These are phyloP conservation scores for Pisolithus microcarpus DNA, from an alignment of 768 basidiomycete species.

Conservation along the genomic window DNA sequence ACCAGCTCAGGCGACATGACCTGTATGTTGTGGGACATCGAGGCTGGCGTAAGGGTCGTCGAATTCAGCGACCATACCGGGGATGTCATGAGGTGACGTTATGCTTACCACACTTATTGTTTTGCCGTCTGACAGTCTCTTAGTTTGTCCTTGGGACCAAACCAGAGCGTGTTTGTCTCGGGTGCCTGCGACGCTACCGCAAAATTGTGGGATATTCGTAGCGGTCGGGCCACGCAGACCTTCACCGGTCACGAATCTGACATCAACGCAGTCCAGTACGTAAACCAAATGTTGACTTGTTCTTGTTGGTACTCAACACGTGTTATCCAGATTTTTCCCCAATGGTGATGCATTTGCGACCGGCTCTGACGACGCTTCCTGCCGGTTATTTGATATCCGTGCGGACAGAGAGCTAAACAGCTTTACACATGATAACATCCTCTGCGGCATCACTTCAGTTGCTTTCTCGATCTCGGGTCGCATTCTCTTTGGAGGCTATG, in stretches of 20 bases:
- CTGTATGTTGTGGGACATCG: slow-evolving; percentile 99
- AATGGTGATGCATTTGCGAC: slow-evolving; percentile 99
- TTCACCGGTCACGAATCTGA: slow-evolving; percentile 98
- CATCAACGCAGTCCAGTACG: slow-evolving; percentile 97
- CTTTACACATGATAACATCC: slow-evolving; percentile 97
- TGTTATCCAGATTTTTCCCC: slow-evolving; percentile 81
- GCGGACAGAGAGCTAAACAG: slow-evolving; percentile 96
- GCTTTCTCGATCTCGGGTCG: slow-evolving; percentile 98
- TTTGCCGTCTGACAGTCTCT: slow-evolving; percentile 6
- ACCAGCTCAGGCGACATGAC: slow-evolving; percentile 99
- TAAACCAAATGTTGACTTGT: slow-evolving; percentile 11
- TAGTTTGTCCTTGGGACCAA: slow-evolving; percentile 91
- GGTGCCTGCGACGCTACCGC: slow-evolving; percentile 98
- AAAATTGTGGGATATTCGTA: slow-evolving; percentile 98
- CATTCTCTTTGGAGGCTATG: slow-evolving; percentile 96
- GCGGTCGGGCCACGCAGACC: slow-evolving; percentile 95
- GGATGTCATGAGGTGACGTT: slow-evolving; percentile 91
- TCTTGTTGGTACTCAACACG: slow-evolving; percentile 5
- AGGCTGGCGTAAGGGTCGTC: slow-evolving; percentile 93
- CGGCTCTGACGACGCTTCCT: slow-evolving; percentile 97
- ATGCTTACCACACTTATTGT: not conserved
- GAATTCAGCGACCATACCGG: slow-evolving; percentile 99
- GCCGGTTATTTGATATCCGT: slow-evolving; percentile 94
- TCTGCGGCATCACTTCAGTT: slow-evolving; percentile 98
- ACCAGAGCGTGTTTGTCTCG: slow-evolving; percentile 94